These are phyloP conservation scores for Raffaelea ambrosiae DNA, from an alignment of 2,329 filamentous ascomycete genomes.

Conservation along the genomic window DNA sequence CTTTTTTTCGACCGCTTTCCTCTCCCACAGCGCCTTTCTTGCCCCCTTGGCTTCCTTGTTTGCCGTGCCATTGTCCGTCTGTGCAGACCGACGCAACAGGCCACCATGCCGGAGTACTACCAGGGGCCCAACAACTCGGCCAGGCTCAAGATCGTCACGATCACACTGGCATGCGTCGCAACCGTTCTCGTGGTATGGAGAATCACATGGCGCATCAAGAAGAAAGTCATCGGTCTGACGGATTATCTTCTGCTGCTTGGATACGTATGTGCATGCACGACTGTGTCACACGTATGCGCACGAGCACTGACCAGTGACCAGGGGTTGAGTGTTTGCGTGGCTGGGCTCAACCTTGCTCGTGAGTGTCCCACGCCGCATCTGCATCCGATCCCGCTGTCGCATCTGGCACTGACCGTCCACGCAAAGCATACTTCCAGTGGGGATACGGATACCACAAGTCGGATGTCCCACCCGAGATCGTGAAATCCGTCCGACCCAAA, in stretches of 20 bases:
- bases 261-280: background rate
- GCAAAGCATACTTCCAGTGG: slow-evolving; percentile 2
- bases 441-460: slow-evolving; percentile 5
- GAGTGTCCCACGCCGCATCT: background rate
- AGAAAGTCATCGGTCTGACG: background rate
- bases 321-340: background rate
- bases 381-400: too few relatives aligned
- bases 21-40: too few relatives aligned
- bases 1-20: too few relatives aligned
- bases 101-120: background rate
- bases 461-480: background rate
- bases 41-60: too few relatives aligned
- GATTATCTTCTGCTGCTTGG: slow-evolving; percentile 1
- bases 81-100: too few relatives aligned
- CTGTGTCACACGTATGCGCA: background rate
- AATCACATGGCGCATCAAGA: background rate
- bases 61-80: too few relatives aligned
- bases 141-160: background rate
- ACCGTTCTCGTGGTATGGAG: background rate
- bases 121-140: slow-evolving; percentile 6
- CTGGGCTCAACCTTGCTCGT: slow-evolving; percentile 2
- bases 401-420: background rate
- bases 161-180: background rate
- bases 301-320: background rate
- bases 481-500: background rate